These are phyloP conservation scores for Kalanchoe fedtschenkoi DNA, from an alignment of 164 flowering plant species.

Conservation along the genomic window DNA sequence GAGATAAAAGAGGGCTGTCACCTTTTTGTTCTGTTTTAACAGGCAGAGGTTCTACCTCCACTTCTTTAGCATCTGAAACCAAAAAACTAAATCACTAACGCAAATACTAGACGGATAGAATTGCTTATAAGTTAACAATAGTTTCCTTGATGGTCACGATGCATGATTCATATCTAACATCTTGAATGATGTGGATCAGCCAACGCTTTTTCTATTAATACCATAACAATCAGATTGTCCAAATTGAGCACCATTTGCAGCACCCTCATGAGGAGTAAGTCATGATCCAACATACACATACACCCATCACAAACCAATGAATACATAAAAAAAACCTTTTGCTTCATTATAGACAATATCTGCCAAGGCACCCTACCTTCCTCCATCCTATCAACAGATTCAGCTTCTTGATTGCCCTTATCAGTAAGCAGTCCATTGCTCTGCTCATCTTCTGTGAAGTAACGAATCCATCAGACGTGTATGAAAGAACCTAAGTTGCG, in stretches of 20 bases:
- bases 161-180: too few relatives aligned
- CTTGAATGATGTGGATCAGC: too few relatives aligned
- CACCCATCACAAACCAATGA: background rate
- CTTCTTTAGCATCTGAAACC: background rate
- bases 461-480: constrained; percentile 6
- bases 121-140: background rate
- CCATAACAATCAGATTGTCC: too few relatives aligned
- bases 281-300: background rate
- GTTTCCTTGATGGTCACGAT: too few relatives aligned
- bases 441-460: constrained; percentile 21
- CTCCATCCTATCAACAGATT: constrained; percentile 27
- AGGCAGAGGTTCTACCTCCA: background rate
- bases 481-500: background rate
- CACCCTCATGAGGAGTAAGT: too few relatives aligned
- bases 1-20: background rate
- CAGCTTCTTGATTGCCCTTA: constrained; percentile 27
- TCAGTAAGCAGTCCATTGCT: constrained; percentile 25
- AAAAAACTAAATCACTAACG: background rate
- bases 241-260: too few relatives aligned
- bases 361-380: constrained; percentile 30
- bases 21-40: background rate
- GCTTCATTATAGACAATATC: background rate
- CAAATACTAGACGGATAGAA: background rate
- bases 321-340: background rate
- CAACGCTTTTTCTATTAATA: too few relatives aligned